Evolutionary conservation across 2,329 filamentous ascomycete genomes (phyloP), one percentile per base, ranked within the genome.

Genomic region (Ramularia endophylla): DNA sequence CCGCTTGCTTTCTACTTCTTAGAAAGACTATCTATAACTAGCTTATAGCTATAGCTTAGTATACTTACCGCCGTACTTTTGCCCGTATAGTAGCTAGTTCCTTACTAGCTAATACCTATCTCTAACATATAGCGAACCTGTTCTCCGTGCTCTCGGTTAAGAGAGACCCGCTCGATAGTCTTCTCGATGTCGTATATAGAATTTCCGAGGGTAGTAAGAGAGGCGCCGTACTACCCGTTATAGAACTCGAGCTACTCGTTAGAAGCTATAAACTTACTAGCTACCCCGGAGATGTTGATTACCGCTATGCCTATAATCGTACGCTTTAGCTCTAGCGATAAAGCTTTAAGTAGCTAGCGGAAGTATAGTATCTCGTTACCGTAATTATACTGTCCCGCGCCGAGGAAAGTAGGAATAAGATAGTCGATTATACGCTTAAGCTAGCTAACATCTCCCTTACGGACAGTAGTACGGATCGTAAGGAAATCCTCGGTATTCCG

Each of bases 391-490:
- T 27, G 15, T 9, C 28, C 9, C 6, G 13, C 17, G 9, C 35
- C 12, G 12, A 38, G 27, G 35, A 38, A 38, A 3, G 25, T n/a
- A 27, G 27, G 20, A 27, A 38, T 38, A 27, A 38, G 12, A 13
- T 28, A 29, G 11, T 38, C 13, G 13, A 27, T 17, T 18, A 38
- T 38, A 29, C 25, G 25, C 11, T 15, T 8, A 16, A 38, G 15
- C 20, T 38, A 17, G 7, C 35, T 38, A 38, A 28, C 15, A 17
- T 38, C 35, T 38, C 27, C 28, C 35, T 38, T 38, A n/a, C n/a
- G n/a, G 8, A 27, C n/a, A 29, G 35, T 25, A 11, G 22, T 28
- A 8, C 27, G 27, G 25, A 38, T 18, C 7, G 35, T 27, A 12
- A 38, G n/a, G 8, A 28, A 16, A 17, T 38, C 28, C 22, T 38